phyloP scores from a whole-genome alignment of 495 filamentous ascomycete genomes.

The Neurospora africana region DNA sequence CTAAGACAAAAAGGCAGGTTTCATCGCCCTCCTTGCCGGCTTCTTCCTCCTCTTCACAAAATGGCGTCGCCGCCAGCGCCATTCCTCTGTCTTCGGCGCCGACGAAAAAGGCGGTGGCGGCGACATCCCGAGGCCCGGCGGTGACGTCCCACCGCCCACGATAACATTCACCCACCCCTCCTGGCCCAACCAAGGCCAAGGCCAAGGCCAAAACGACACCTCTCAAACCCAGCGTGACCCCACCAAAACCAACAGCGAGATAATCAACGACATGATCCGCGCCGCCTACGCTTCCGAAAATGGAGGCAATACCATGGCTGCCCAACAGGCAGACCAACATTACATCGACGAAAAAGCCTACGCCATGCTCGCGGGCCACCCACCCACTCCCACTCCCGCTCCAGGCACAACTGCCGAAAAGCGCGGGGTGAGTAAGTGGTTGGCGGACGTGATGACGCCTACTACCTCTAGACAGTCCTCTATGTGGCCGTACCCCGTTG shows the following conservation, averaged over 20 bases:
- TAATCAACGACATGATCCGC: background rate
- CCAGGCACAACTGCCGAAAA: background rate
- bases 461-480: background rate
- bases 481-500: background rate
- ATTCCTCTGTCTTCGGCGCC: background rate
- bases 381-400: background rate
- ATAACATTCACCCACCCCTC: background rate
- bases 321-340: background rate
- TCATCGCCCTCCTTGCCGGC: background rate
- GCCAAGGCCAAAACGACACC: slow-evolving; percentile 19
- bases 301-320: background rate
- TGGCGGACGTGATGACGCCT: background rate
- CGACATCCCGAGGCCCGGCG: background rate
- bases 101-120: background rate
- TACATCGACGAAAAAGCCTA: background rate
- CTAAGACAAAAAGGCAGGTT: background rate
- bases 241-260: background rate
- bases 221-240: background rate
- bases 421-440: background rate
- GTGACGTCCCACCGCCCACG: background rate
- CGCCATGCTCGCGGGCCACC: background rate
- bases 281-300: background rate
- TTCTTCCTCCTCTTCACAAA: background rate
- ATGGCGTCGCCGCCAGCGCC: background rate
- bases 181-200: slow-evolving; percentile 14